Evolutionary conservation across 2,329 filamentous ascomycete species (phyloP).

Genomic region (Fusarium irregulare): DNA sequence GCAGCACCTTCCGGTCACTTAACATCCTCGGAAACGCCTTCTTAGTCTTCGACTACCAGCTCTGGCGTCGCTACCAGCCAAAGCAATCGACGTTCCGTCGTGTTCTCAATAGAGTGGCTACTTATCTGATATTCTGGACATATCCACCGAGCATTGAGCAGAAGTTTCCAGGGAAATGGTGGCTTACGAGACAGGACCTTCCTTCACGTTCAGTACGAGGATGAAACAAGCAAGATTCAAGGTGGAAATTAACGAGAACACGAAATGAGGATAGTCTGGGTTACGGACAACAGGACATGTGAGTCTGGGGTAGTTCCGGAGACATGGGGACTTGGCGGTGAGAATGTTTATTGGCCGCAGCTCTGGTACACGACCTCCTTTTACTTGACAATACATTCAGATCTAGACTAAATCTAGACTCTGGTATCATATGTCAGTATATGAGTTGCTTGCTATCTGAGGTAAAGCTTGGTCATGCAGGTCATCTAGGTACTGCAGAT

Average conservation of each 20-base stretch:
- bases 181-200: constrained; percentile 24
- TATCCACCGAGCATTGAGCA: constrained; percentile 56
- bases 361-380: not conserved
- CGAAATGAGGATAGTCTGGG: constrained; percentile 14
- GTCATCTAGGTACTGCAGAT: not conserved
- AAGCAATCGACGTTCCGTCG: constrained; percentile 41
- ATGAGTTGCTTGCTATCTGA: not conserved
- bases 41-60: constrained; percentile 53
- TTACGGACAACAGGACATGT: constrained; percentile 30
- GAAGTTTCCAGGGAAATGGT: constrained; percentile 50
- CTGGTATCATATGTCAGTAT: not conserved
- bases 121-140: constrained; percentile 55
- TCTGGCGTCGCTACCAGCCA: constrained; percentile 52
- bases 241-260: not conserved
- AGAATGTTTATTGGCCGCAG: not conserved
- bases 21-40: constrained; percentile 55
- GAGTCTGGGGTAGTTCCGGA: constrained; percentile 36
- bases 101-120: constrained; percentile 45
- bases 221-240: not conserved
- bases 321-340: constrained; percentile 32
- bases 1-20: constrained; percentile 53
- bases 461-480: not conserved
- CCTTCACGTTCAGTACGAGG: not conserved
- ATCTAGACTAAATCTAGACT: not conserved
- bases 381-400: not conserved